These are phyloP conservation scores for Suillus hirtellus DNA, from an alignment of 768 basidiomycete genomes.

Conservation along the genomic window DNA sequence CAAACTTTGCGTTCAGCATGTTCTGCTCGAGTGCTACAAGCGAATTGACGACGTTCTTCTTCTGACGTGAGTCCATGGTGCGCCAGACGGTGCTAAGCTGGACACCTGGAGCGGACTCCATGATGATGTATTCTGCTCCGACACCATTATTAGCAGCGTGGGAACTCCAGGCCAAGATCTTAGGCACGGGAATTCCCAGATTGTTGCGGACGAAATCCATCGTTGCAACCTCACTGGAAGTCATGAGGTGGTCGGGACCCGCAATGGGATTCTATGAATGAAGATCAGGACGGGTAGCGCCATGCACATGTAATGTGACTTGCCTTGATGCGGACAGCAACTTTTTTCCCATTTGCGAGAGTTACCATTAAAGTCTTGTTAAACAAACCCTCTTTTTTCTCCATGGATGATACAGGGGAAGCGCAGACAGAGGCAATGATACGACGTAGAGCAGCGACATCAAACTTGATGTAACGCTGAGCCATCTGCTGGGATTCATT, in stretches of 20 bases:
- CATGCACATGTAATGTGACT: not conserved
- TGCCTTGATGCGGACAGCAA: conserved; percentile 17
- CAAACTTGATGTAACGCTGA: conserved; percentile 17
- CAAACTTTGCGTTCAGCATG: conserved; percentile 24
- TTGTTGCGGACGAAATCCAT: conserved; percentile 31
- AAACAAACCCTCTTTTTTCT: conserved; percentile 20
- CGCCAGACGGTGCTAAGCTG: conserved; percentile 23
- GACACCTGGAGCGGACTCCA: conserved; percentile 33
- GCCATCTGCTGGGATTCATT: conserved; percentile 25
- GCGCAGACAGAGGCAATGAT: conserved; percentile 14
- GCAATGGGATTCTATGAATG: conserved; percentile 23
- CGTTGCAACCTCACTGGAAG: conserved; percentile 39
- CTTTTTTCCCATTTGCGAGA: conserved; percentile 15
- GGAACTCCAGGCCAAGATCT: conserved; percentile 32
- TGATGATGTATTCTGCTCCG: conserved; percentile 35
- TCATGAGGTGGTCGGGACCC: conserved; percentile 29
- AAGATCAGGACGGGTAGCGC: not conserved
- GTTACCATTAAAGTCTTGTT: conserved; percentile 18
- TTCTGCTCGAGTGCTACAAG: conserved; percentile 25
- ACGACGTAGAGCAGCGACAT: conserved; percentile 22
- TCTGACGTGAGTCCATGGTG: conserved; percentile 18
- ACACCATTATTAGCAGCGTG: conserved; percentile 23
- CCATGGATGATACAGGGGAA: conserved; percentile 19
- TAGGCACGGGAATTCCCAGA: conserved; percentile 31
- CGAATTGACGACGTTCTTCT: conserved; percentile 19